Percentiles rank a stretch among this genome's conserved stretches.
phyloP scores from a whole-genome alignment of 768 basidiomycete species.

The Lactarius trivialis region DNA sequence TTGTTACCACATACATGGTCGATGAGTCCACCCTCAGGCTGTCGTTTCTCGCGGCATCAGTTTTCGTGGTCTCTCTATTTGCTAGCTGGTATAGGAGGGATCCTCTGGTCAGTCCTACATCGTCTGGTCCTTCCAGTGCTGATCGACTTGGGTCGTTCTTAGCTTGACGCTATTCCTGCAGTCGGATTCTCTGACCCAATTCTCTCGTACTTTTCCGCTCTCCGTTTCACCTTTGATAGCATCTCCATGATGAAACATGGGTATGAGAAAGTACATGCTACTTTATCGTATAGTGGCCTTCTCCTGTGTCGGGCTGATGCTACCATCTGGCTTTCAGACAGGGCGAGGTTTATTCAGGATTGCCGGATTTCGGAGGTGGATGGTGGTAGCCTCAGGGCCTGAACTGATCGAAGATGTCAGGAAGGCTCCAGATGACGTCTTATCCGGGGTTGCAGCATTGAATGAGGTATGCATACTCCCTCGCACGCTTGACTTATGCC shows the following conservation, averaged over 20 bases:
- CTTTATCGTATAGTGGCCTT: neutral
- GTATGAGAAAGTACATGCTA: neutral
- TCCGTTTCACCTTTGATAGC: neutral
- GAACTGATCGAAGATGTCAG: neutral
- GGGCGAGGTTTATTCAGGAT: neutral
- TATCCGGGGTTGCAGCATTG: neutral
- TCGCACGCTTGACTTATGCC: neutral
- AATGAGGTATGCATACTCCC: neutral
- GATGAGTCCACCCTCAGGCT: neutral
- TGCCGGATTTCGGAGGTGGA: neutral
- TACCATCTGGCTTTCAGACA: neutral
- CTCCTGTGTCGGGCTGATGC: neutral
- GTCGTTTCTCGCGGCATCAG: neutral
- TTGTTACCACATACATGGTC: too few species aligned
- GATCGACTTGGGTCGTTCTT: neutral
- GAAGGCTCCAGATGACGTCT: neutral
- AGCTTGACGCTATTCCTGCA: neutral
- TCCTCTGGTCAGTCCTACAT: neutral
- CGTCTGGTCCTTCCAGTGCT: neutral
- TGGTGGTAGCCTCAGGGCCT: neutral
- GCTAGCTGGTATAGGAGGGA: slow-evolving; percentile 4
- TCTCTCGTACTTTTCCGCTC: neutral
- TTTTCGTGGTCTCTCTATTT: neutral
- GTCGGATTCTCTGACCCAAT: neutral
- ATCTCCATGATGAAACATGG: neutral